Evolutionary conservation across 2,329 filamentous ascomycete genomes (phyloP).

Genomic region (Apiospora sp.): DNA sequence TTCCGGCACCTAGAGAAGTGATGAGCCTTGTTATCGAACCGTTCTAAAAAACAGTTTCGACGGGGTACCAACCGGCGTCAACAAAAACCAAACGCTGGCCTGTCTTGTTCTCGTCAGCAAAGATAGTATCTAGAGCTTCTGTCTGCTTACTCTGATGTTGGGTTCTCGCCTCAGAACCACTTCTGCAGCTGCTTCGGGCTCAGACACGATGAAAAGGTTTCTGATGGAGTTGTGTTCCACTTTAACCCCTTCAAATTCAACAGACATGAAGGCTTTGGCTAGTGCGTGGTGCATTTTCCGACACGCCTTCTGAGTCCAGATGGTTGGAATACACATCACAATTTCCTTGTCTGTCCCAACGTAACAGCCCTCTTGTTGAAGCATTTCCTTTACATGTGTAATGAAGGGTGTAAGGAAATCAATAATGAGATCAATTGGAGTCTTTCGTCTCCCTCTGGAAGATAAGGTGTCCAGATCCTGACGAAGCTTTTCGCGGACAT

Average conservation of each 20-base stretch:
- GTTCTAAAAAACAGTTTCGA: no score
- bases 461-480: background rate
- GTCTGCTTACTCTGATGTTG: constrained; percentile 24
- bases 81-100: background rate
- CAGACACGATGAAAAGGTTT: constrained; percentile 40
- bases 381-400: constrained; percentile 27
- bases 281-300: constrained; percentile 34
- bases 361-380: constrained; percentile 26
- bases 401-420: constrained; percentile 28
- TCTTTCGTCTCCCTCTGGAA: background rate
- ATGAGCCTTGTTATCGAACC: no score
- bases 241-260: constrained; percentile 30
- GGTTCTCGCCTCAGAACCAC: constrained; percentile 33
- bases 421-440: constrained; percentile 11
- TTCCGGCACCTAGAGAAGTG: constrained; percentile 35
- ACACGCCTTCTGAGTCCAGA: constrained; percentile 35
- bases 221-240: constrained; percentile 32
- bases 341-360: constrained; percentile 30
- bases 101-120: background rate
- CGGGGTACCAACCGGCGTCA: background rate
- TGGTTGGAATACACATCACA: constrained; percentile 33
- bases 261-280: constrained; percentile 29
- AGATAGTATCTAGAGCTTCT: background rate
- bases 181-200: constrained; percentile 41
- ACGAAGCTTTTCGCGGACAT: constrained; percentile 25